A percentile compares a stretch with the other conserved stretches of the same genome.
phyloP scores from a whole-genome alignment of 257 asterid species.

The Agastache rugosa region DNA sequence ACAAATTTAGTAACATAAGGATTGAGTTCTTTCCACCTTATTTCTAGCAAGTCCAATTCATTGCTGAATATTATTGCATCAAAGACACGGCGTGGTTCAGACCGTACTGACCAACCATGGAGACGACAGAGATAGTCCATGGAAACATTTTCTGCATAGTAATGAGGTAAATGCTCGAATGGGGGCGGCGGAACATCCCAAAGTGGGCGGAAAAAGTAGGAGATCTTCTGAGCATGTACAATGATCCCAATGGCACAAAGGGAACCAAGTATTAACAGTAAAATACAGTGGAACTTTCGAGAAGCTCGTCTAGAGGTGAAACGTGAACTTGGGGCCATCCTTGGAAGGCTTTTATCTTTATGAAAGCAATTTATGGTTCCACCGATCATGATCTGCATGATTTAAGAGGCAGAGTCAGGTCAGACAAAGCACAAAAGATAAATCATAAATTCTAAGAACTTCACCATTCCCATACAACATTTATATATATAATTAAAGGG shows the following conservation, averaged over 20 bases:
- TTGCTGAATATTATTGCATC: conserved; percentile 89
- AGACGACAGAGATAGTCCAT: conserved; percentile 74
- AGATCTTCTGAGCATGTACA: conserved; percentile 56
- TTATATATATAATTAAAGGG: background rate
- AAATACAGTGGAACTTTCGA: conserved; percentile 42
- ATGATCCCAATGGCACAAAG: conserved; percentile 46
- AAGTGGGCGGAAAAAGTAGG: conserved; percentile 90
- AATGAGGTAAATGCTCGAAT: conserved; percentile 74
- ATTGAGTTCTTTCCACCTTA: conserved; percentile 83
- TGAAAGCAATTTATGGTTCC: conserved; percentile 39
- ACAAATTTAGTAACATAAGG: conserved; percentile 78
- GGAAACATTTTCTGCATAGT: conserved; percentile 87
- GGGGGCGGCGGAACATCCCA: conserved; percentile 90
- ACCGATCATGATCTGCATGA: conserved; percentile 49
- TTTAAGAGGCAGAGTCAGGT: conserved; percentile 28
- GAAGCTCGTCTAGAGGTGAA: conserved; percentile 48
- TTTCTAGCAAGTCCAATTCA: conserved; percentile 86
- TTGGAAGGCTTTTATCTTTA: conserved; percentile 34
- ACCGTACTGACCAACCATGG: conserved; percentile 84
- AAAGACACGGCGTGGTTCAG: conserved; percentile 80
- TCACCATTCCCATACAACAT: background rate
- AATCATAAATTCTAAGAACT: background rate
- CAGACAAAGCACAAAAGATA: background rate
- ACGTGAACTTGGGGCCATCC: conserved; percentile 66
- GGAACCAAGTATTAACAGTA: conserved; percentile 55